Evolutionary conservation across 2,329 filamentous ascomycete genomes (phyloP).

Genomic region (Calonectria honghensis): DNA sequence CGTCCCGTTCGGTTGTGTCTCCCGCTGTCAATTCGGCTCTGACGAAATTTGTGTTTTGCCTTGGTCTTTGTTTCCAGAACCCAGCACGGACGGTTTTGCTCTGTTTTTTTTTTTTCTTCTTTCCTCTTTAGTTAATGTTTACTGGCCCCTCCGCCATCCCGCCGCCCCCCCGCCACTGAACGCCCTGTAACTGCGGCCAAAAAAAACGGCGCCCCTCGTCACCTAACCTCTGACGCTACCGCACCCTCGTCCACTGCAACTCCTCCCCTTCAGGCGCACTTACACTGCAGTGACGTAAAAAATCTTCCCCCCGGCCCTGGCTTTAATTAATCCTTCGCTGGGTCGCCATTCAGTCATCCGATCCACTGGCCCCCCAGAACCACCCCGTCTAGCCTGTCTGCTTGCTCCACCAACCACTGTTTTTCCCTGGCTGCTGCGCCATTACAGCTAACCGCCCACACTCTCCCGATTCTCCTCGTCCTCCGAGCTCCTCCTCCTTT

Average conservation of each 20-base stretch:
- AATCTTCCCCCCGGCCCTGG: constrained; percentile 13
- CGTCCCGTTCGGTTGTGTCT: constrained; percentile 7
- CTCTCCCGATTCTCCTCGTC: constrained; percentile 41
- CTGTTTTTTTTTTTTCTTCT: not conserved
- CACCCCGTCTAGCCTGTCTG: constrained; percentile 12
- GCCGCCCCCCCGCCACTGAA: constrained; percentile 30
- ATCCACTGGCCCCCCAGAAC: constrained; percentile 24
- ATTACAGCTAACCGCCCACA: constrained; percentile 39
- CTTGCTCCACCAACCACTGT: constrained; percentile 37
- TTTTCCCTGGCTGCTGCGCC: constrained; percentile 35
- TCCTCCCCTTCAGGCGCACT: constrained; percentile 14
- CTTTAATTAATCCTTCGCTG: constrained; percentile 34
- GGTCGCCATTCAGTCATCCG: constrained; percentile 29
- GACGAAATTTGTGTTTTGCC: constrained; percentile 19
- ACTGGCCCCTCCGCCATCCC: constrained; percentile 38
- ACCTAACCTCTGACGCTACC: constrained; percentile 28
- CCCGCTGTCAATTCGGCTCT: constrained; percentile 25
- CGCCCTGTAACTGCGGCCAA: constrained; percentile 26
- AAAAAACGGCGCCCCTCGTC: constrained; percentile 21
- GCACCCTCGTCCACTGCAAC: constrained; percentile 11
- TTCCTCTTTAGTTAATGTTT: constrained; percentile 16
- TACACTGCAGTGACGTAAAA: constrained; percentile 29
- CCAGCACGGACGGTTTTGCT: constrained; percentile 34
- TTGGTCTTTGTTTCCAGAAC: constrained; percentile 34
- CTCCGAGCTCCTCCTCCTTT: constrained; percentile 48